Evolutionary conservation across 179 eudicot genomes (phyloP).

Genomic region (Spergularia azorica): DNA sequence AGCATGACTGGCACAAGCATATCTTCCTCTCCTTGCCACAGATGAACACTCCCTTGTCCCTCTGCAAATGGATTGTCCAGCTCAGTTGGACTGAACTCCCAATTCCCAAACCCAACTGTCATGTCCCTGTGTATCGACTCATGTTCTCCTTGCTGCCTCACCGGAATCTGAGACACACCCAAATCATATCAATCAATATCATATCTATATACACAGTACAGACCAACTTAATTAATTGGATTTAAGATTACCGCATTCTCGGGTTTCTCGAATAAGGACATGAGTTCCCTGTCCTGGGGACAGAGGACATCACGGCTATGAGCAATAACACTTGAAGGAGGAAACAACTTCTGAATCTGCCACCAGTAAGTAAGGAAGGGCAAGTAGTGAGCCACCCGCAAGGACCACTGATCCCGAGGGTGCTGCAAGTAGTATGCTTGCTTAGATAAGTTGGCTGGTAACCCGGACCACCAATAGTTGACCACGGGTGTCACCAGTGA

Average conservation of each 20-base stretch:
- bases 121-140: conserved; percentile 43
- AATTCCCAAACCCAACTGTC: conserved; percentile 44
- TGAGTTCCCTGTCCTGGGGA: conserved; percentile 28
- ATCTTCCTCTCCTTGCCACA: conserved; percentile 55
- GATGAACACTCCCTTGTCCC: conserved; percentile 39
- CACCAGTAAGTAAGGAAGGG: conserved; percentile 59
- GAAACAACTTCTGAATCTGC: conserved; percentile 52
- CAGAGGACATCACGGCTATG: conserved; percentile 29
- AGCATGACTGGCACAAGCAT: conserved; percentile 34
- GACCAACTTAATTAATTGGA: no score
- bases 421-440: conserved; percentile 21
- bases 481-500: conserved; percentile 41
- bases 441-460: conserved; percentile 34
- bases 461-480: conserved; percentile 38
- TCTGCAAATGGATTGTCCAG: conserved; percentile 39
- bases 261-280: conserved; percentile 15
- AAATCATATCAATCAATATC: no score
- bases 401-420: conserved; percentile 35
- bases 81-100: conserved; percentile 45
- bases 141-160: conserved; percentile 45
- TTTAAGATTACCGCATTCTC: conserved; percentile 25
- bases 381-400: conserved; percentile 34
- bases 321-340: conserved; percentile 30
- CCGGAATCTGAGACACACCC: conserved; percentile 33
- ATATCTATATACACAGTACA: no score